Percentiles rank a stretch among this genome's conserved stretches.
These are phyloP conservation scores for Solanum arcanum DNA, from an alignment of 257 asterid genomes.

Conservation along the genomic window DNA sequence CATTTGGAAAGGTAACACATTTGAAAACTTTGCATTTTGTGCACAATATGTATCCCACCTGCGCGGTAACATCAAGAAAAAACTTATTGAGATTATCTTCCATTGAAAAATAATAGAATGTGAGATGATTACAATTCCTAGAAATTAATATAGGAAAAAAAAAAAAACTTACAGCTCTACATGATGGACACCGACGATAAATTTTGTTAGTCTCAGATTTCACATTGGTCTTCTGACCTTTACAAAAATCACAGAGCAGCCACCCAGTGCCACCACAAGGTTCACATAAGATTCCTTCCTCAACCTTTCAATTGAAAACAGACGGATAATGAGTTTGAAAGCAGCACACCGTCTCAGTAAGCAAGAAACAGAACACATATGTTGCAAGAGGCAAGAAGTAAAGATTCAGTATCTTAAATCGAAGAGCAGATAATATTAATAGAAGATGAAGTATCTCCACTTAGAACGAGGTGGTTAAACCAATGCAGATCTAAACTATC, in stretches of 20 bases:
- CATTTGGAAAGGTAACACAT: conserved; percentile 71
- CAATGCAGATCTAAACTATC: background rate
- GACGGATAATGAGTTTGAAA: background rate
- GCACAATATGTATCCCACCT: conserved; percentile 63
- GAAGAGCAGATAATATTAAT: no score
- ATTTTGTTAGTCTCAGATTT: conserved; percentile 43
- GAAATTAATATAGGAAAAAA: background rate
- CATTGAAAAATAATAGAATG: background rate
- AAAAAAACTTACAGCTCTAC: conserved; percentile 63
- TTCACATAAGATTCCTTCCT: conserved; percentile 41
- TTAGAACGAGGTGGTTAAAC: background rate
- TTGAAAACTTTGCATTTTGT: conserved; percentile 73
- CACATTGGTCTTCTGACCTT: conserved; percentile 71
- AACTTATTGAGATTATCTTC: background rate
- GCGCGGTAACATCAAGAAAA: conserved; percentile 6
- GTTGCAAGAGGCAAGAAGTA: background rate
- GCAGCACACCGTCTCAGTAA: background rate
- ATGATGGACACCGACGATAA: conserved; percentile 71
- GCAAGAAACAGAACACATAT: background rate
- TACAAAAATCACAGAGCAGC: conserved; percentile 65
- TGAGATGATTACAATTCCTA: background rate
- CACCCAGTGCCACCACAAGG: conserved; percentile 60
- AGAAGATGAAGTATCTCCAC: no score
- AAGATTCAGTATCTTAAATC: background rate
- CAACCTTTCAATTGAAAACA: conserved; percentile 19